Percentiles rank a stretch among this genome's conserved stretches.
Evolutionary conservation across 2,329 filamentous ascomycete genomes (phyloP).

Genomic region (Albophoma yamanashiensis): DNA sequence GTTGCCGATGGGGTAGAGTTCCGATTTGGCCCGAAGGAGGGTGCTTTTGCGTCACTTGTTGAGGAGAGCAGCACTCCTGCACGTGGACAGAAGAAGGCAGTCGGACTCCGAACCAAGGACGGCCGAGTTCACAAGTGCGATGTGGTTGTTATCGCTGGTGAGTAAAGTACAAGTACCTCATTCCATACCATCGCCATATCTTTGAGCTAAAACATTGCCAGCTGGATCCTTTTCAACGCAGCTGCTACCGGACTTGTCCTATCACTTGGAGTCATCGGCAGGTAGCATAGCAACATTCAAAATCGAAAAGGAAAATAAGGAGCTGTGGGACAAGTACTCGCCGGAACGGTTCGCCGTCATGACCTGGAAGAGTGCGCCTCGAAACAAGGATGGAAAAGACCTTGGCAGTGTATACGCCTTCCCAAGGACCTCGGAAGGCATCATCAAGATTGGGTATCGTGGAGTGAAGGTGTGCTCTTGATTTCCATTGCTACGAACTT

Average conservation of each 20-base stretch:
- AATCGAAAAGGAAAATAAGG: constrained; percentile 10
- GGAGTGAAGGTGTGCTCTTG: constrained; percentile 13
- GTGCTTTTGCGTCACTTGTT: constrained; percentile 11
- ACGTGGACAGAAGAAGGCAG: not conserved
- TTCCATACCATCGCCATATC: not conserved
- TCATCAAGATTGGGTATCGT: constrained; percentile 18
- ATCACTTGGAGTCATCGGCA: constrained; percentile 17
- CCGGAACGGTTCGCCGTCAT: constrained; percentile 19
- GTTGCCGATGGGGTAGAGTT: constrained; percentile 13
- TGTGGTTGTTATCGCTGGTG: constrained; percentile 15
- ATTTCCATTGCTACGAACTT: not conserved
- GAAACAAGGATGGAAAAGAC: constrained; percentile 15
- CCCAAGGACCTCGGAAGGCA: constrained; percentile 14
- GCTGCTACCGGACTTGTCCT: constrained; percentile 14
- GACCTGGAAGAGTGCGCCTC: constrained; percentile 18
- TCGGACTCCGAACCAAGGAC: constrained; percentile 5
- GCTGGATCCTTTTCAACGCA: constrained; percentile 21
- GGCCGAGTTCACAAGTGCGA: constrained; percentile 9
- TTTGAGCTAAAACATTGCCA: not conserved
- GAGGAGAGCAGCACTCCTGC: not conserved
- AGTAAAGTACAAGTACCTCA: not conserved
- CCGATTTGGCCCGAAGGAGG: constrained; percentile 12
- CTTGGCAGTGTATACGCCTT: constrained; percentile 18
- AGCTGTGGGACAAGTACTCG: constrained; percentile 20
- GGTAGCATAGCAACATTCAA: constrained; percentile 17